These are phyloP conservation scores for Ustilago sp. DNA, from an alignment of 1,284 basidiomycete species.

Conservation along the genomic window DNA sequence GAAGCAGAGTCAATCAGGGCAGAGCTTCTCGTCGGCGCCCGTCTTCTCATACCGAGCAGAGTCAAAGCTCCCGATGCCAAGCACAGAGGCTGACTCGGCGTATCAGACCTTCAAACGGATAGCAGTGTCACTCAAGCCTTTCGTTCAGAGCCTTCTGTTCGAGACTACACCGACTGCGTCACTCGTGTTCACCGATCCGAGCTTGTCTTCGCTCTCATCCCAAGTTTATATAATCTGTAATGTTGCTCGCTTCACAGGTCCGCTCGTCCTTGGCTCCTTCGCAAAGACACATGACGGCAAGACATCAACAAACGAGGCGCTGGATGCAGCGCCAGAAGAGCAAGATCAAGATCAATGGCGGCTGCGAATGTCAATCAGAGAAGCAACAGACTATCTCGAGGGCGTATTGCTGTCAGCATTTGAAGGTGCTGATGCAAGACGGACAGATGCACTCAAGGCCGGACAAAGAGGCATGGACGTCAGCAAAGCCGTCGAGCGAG, in stretches of 20 bases:
- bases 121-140: slow-evolving; percentile 43
- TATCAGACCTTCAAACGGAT: slow-evolving; percentile 55
- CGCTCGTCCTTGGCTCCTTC: slow-evolving; percentile 55
- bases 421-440: slow-evolving; percentile 80
- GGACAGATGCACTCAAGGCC: slow-evolving; percentile 56
- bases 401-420: slow-evolving; percentile 84
- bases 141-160: slow-evolving; percentile 41
- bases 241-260: slow-evolving; percentile 80
- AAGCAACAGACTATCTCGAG: slow-evolving; percentile 83
- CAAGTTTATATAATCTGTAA: slow-evolving; percentile 74
- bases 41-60: slow-evolving; percentile 49
- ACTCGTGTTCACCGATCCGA: slow-evolving; percentile 38
- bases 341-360: slow-evolving; percentile 27
- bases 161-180: slow-evolving; percentile 42
- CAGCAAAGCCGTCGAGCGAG: slow-evolving; percentile 40
- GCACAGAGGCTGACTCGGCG: slow-evolving; percentile 33
- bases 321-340: not conserved
- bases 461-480: slow-evolving; percentile 49
- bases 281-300: slow-evolving; percentile 6
- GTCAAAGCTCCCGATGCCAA: slow-evolving; percentile 38
- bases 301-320: not conserved
- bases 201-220: slow-evolving; percentile 35
- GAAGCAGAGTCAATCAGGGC: slow-evolving; percentile 20
- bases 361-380: slow-evolving; percentile 69
- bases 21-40: slow-evolving; percentile 41